Evolutionary conservation across 495 filamentous ascomycete genomes (phyloP), one percentile per base, ranked within the genome.

Genomic region (Neurospora sp.): DNA sequence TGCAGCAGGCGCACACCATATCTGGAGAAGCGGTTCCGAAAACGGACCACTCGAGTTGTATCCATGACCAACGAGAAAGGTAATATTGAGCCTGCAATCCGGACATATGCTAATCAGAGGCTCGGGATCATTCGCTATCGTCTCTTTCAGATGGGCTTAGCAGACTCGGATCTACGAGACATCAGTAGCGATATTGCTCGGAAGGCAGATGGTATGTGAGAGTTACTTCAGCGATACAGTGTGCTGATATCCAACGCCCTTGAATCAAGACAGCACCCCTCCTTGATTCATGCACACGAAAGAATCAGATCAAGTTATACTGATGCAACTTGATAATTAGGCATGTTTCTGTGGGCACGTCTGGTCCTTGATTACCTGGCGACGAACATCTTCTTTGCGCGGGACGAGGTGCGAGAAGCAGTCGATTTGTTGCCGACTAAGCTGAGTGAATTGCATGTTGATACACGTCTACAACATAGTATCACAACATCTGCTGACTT

Each of bases 311-410:
- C 11, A n/a, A 40, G 2, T 35, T 40, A 48, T 31, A 75, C 76
- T 75, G 1, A 77, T 76, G 12, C 3, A 40, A 37, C 72, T 11
- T 73, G 35, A 1, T 68, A 40, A 7, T 35, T 7, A 81, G 80
- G 80, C 2, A 82, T 82, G 79, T 82, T 81, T 72, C 72, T 82
- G 2, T 82, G 73, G 70, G 79, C 79, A 68, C 70, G 79, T 9
- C 72, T 82, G 10, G 80, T 82, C 5, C 70, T 82, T 0, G 75
- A 82, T 14, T 82, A 80, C 27, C 18, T 82, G 6, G 44, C 73
- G 0, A 74, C 41, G 5, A 82, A 82, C 35, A 76, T 82, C 7
- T 82, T 82, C 27, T 31, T 31, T 2, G 27, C 27, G 27, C 18
- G 74, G 11, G 37, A 75, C 2, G 80, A 82, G 41, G 72, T 81